phyloP scores from a whole-genome alignment of 768 basidiomycete genomes.

The Phaeotremella skinneri region DNA sequence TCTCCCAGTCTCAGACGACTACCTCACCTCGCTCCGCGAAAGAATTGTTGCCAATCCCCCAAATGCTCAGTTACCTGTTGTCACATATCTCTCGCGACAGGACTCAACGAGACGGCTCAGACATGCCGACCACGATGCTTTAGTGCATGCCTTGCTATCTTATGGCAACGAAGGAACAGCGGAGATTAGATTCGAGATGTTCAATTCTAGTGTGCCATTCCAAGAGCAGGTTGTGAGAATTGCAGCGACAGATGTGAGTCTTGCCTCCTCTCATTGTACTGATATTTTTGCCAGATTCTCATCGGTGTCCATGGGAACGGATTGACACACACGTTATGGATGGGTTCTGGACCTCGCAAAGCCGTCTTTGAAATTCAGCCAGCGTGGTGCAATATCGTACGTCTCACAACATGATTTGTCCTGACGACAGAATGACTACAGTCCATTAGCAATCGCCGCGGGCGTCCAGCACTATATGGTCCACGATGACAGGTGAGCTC shows the following conservation, averaged over 20 bases:
- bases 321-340: conserved; percentile 29
- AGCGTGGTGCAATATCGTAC: neutral
- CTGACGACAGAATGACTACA: conserved; percentile 3
- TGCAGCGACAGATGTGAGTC: conserved; percentile 4
- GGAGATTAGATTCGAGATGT: conserved; percentile 28
- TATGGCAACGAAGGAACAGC: conserved; percentile 25
- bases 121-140: conserved; percentile 20
- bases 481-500: conserved; percentile 19
- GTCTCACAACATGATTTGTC: neutral
- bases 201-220: conserved; percentile 20
- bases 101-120: conserved; percentile 14
- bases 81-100: conserved; percentile 39
- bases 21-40: conserved; percentile 26
- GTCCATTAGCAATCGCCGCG: conserved; percentile 26
- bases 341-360: conserved; percentile 17
- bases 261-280: neutral
- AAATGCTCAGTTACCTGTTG: conserved; percentile 7
- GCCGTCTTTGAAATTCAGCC: conserved; percentile 22
- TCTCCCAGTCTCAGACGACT: conserved; percentile 23
- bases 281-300: conserved; percentile 16
- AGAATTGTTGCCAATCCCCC: conserved; percentile 21
- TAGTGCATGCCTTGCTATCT: conserved; percentile 16
- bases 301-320: conserved; percentile 36
- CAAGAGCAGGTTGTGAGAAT: conserved; percentile 12
- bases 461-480: conserved; percentile 29